Percentiles rank a stretch among this genome's conserved stretches.
Conservation (phyloP, 2,329 filamentous ascomycete genomes). For the Hypoxylon sp. region DNA sequence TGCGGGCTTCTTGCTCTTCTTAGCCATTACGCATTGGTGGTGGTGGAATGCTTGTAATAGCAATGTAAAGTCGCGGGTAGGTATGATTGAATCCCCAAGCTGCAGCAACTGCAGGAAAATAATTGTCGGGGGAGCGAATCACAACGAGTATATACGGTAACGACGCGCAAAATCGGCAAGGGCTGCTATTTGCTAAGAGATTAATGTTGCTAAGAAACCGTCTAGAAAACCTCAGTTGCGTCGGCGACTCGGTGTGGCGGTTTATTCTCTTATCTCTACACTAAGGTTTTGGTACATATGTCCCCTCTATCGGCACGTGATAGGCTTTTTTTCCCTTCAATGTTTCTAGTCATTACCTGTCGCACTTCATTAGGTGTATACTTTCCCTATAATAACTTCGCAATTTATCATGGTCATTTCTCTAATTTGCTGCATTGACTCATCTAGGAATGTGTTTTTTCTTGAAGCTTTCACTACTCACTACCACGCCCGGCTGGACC, state of each 20-base stretch:
- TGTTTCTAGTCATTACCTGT: not conserved
- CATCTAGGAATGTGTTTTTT: too few relatives aligned
- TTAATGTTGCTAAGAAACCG: constrained; percentile 15
- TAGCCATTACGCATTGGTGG: constrained; percentile 60
- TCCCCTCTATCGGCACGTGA: constrained; percentile 45
- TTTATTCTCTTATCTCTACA: constrained; percentile 34
- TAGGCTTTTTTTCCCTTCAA: constrained; percentile 6
- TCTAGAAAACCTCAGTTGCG: constrained; percentile 39
- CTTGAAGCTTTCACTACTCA: too few relatives aligned
- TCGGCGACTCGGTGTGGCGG: constrained; percentile 36
- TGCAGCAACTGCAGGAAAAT: constrained; percentile 9
- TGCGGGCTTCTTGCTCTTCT: constrained; percentile 62
- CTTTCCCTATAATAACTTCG: not conserved
- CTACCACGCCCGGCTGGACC: too few relatives aligned
- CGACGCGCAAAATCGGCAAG: constrained; percentile 28
- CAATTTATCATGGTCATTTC: not conserved
- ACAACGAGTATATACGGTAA: constrained; percentile 23
- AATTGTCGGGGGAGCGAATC: constrained; percentile 19
- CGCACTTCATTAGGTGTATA: not conserved
- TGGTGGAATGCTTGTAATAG: constrained; percentile 14
- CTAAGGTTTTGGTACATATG: constrained; percentile 10
- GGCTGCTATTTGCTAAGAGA: constrained; percentile 21
- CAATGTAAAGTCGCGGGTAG: constrained; percentile 20
- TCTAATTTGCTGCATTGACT: not conserved
- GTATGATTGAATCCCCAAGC: constrained; percentile 21